Percentiles rank a stretch among this genome's conserved stretches.
Evolutionary conservation across 371 early-diverging fungal species (phyloP).

Genomic region (Mortierella sp.): DNA sequence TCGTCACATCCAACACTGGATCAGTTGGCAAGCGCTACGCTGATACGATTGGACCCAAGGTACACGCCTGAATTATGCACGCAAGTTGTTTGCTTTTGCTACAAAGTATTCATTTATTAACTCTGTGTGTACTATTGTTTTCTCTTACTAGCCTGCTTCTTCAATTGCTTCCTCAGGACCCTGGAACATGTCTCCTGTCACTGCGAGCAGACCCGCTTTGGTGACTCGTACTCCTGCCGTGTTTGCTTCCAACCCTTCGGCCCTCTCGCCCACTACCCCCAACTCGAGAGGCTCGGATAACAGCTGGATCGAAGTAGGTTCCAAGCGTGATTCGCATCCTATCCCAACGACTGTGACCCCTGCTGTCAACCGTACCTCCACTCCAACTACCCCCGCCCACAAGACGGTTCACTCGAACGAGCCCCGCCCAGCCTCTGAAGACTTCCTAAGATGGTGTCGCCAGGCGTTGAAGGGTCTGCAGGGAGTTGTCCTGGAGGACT

Average conservation of each 20-base stretch:
- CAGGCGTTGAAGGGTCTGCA: slow-evolving; percentile 76
- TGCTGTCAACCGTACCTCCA: slow-evolving; percentile 38
- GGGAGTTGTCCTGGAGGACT: slow-evolving; percentile 79
- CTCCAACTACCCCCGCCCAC: slow-evolving; percentile 4
- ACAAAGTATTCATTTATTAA: neutral
- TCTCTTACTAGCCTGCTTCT: slow-evolving; percentile 17
- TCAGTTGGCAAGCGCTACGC: slow-evolving; percentile 44
- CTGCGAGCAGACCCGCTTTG: slow-evolving; percentile 20
- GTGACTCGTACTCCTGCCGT: slow-evolving; percentile 29
- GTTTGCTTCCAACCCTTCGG: slow-evolving; percentile 37
- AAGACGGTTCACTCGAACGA: slow-evolving; percentile 56
- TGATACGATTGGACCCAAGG: slow-evolving; percentile 51
- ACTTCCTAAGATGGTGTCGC: slow-evolving; percentile 84
- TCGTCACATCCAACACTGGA: slow-evolving; percentile 54
- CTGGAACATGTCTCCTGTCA: slow-evolving; percentile 27
- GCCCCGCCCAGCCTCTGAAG: slow-evolving; percentile 72
- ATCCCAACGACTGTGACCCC: slow-evolving; percentile 20
- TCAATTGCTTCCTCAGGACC: slow-evolving; percentile 23
- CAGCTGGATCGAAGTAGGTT: slow-evolving; percentile 54
- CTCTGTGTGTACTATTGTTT: neutral
- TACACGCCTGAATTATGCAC: neutral
- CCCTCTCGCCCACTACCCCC: slow-evolving; percentile 22
- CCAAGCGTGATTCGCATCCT: slow-evolving; percentile 26
- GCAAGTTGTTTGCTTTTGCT: neutral
- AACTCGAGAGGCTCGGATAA: slow-evolving; percentile 32